Evolutionary conservation across 139 green algal genomes (phyloP).

Genomic region (Tetratostichococcus sp.): DNA sequence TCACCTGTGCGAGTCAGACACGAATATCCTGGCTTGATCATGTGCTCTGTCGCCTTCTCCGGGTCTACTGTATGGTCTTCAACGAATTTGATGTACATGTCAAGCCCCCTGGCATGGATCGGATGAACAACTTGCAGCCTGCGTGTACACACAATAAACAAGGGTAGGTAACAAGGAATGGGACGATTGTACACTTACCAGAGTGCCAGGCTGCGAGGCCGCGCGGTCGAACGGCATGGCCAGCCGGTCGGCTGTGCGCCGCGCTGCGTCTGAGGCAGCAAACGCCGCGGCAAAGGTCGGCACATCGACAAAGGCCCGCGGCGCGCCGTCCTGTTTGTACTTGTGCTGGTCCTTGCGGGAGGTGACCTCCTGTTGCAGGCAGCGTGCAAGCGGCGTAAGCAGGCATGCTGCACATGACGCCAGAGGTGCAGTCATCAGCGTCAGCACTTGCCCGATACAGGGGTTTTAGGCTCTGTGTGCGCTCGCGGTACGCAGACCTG

Average conservation of each 20-base stretch:
- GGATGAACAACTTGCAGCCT: too few species aligned
- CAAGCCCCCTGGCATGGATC: too few species aligned
- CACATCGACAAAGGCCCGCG: constrained; percentile 2
- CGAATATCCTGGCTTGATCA: too few species aligned
- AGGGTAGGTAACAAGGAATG: not conserved
- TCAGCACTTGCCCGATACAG: too few species aligned
- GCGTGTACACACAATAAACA: too few species aligned
- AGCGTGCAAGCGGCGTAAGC: too few species aligned
- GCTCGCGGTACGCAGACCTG: too few species aligned
- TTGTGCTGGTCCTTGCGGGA: not conserved
- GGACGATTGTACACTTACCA: not conserved
- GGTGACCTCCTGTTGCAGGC: not conserved
- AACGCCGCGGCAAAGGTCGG: constrained; percentile 2
- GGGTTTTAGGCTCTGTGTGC: too few species aligned
- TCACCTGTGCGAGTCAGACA: not conserved
- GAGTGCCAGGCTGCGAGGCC: not conserved
- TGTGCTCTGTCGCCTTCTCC: too few species aligned
- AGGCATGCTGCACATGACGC: not conserved
- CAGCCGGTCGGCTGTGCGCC: not conserved
- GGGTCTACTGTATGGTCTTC: too few species aligned
- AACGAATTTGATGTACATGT: too few species aligned
- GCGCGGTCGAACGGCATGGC: not conserved
- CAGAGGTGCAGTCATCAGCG: too few species aligned
- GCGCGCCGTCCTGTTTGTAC: not conserved
- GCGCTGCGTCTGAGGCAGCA: not conserved